Evolutionary conservation across 2,329 filamentous ascomycete genomes (phyloP).

Genomic region (Colletotrichum chlorophyti): DNA sequence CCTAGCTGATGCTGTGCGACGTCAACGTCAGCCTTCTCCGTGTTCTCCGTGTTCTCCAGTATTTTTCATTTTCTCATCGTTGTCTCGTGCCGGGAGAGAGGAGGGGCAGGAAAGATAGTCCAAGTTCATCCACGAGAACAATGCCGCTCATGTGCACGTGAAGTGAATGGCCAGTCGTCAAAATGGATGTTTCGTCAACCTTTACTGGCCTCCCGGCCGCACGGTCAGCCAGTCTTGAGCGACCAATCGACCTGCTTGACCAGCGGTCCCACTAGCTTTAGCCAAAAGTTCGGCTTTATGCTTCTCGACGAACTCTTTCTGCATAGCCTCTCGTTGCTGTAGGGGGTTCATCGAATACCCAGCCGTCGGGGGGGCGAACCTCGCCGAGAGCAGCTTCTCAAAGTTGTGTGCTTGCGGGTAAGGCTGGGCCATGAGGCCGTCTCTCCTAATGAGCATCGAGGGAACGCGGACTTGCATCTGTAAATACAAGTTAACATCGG

Average conservation of each 20-base stretch:
- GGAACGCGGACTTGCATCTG: slow-evolving; percentile 65
- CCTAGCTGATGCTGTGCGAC: background rate
- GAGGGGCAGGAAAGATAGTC: no score
- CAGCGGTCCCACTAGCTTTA: slow-evolving; percentile 45
- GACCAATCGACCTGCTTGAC: slow-evolving; percentile 44
- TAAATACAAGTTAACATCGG: slow-evolving; percentile 1
- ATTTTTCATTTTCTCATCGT: background rate
- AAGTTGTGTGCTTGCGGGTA: slow-evolving; percentile 51
- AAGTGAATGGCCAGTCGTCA: no score
- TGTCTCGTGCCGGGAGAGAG: background rate
- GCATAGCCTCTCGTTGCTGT: slow-evolving; percentile 55
- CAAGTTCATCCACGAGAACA: background rate
- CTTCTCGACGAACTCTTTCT: slow-evolving; percentile 51
- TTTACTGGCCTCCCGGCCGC: slow-evolving; percentile 21
- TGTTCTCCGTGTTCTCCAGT: background rate
- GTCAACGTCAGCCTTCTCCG: background rate
- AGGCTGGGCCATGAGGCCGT: slow-evolving; percentile 54
- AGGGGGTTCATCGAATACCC: slow-evolving; percentile 51
- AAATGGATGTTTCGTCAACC: no score
- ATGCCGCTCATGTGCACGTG: background rate
- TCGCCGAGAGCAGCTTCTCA: slow-evolving; percentile 51
- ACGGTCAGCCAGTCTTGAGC: slow-evolving; percentile 44
- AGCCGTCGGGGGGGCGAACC: slow-evolving; percentile 39
- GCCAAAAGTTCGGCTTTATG: slow-evolving; percentile 50
- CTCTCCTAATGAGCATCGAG: slow-evolving; percentile 66